These are phyloP conservation scores for Tephrocybe sp. DNA, from an alignment of 768 basidiomycete genomes.

Conservation along the genomic window DNA sequence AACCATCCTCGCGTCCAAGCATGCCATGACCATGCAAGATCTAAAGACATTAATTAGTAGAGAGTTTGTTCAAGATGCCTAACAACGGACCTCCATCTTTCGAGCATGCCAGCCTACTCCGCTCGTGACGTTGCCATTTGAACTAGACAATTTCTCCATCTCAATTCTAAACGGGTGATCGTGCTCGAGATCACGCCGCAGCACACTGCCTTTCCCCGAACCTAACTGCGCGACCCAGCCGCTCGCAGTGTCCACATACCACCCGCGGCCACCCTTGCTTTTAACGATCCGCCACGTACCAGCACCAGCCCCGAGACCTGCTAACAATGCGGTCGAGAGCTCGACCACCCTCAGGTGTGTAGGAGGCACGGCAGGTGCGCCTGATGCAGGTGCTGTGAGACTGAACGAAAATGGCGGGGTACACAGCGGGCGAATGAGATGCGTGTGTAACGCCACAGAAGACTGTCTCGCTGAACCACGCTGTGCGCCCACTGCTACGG, in stretches of 20 bases:
- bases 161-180: constrained; percentile 71
- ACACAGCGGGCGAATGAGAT: constrained; percentile 79
- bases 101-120: constrained; percentile 94
- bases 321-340: constrained; percentile 69
- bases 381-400: constrained; percentile 29
- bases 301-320: constrained; percentile 73
- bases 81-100: constrained; percentile 88
- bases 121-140: constrained; percentile 88
- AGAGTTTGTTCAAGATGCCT: background rate
- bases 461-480: constrained; percentile 62
- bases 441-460: constrained; percentile 72
- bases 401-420: constrained; percentile 75
- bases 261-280: constrained; percentile 91
- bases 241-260: constrained; percentile 90
- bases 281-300: constrained; percentile 87
- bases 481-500: constrained; percentile 27
- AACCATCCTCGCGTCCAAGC: constrained; percentile 88
- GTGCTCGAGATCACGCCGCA: constrained; percentile 57
- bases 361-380: constrained; percentile 40
- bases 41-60: constrained; percentile 31
- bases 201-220: constrained; percentile 39
- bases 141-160: constrained; percentile 70
- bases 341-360: constrained; percentile 89
- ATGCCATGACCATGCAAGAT: constrained; percentile 88
- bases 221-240: constrained; percentile 67